These are phyloP conservation scores for Plasmodium malariae DNA, from an alignment of 169 alveolate genomes.

Conservation along the genomic window DNA sequence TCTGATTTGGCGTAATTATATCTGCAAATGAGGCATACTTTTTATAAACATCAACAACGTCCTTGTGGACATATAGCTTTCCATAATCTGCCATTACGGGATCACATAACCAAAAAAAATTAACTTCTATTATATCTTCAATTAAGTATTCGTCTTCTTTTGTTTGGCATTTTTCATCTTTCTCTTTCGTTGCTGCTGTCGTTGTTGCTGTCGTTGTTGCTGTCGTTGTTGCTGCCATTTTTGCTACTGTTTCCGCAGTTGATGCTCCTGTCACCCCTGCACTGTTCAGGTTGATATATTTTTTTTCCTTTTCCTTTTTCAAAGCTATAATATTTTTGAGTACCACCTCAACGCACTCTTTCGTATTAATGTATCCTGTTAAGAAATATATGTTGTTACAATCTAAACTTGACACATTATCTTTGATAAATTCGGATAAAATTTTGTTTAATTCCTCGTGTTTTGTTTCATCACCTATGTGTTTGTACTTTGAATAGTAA, in stretches of 20 bases:
- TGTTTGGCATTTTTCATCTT: too few relatives aligned
- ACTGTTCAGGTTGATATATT: not conserved
- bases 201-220: too few relatives aligned
- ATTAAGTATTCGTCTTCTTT: constrained; percentile 13
- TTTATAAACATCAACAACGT: constrained; percentile 37
- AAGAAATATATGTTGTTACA: constrained; percentile 26
- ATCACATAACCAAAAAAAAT: constrained; percentile 66
- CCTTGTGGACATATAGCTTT: constrained; percentile 42
- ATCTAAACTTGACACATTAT: not conserved
- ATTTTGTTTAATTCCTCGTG: constrained; percentile 21
- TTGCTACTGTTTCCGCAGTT: not conserved
- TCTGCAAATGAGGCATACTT: constrained; percentile 19
- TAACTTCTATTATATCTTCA: constrained; percentile 14
- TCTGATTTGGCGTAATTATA: constrained; percentile 67
- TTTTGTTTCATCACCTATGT: constrained; percentile 41
- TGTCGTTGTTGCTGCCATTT: not conserved
- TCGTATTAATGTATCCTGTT: constrained; percentile 51
- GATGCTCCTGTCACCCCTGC: not conserved
- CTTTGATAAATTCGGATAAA: constrained; percentile 6
- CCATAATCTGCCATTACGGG: constrained; percentile 74
- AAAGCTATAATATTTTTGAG: constrained; percentile 22
- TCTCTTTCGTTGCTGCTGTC: not conserved
- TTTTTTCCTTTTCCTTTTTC: not conserved
- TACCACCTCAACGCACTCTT: constrained; percentile 50
- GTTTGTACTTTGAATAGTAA: constrained; percentile 65